Base-by-base conservation (phyloP, 805 yeast species). In the Ogataea paradorogensis region DNA sequence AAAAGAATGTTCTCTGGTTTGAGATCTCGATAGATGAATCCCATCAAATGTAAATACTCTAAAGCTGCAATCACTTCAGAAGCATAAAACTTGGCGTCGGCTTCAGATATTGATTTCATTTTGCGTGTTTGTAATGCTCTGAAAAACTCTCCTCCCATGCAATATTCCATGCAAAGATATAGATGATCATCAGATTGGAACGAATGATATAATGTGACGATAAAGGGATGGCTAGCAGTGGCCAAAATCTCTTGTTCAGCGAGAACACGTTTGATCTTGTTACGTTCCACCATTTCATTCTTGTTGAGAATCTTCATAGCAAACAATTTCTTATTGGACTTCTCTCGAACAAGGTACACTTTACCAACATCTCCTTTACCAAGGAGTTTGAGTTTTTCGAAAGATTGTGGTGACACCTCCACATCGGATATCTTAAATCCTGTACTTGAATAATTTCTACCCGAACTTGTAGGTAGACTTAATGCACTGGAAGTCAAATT, bases 111-210 rank as follows among this genome's bases (percentile, higher is more conserved):
- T 50, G 95, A 85, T 58, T 89, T 87, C 39, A 88, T 78, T 46
- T 80, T 82, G 45, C 97, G 73, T 0, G 97, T 89, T 63, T 93
- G 99, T 38, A 93, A 66, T 0, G 98, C 99, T 44, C 98, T 70
- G 70, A 93, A 93, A 56, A 93, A 93, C 65, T 95, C 99, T 32
- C 99, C 99, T 22, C 99, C 99, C 89, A 93, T 88, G 58, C 99
- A 93, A 56, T 91, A 93, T 61, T 93, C 99, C 96, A 95, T 91
- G 64, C 99, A 93, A 28, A 93, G 74, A 53, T 89, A 93, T 9
- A 93, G 65, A 56, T 85, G 80, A 53, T 90, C 97, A 44, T 87
- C 93, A 4, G 95, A 84, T 65, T 93, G 99, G 67, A 93, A 93
- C 0, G 96, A 89, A 62, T 93, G 99, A 57, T 93, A 91, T 18